These are phyloP conservation scores for Phaeomoniella chlamydospora DNA, from an alignment of 2,329 filamentous ascomycete genomes.

Conservation along the genomic window DNA sequence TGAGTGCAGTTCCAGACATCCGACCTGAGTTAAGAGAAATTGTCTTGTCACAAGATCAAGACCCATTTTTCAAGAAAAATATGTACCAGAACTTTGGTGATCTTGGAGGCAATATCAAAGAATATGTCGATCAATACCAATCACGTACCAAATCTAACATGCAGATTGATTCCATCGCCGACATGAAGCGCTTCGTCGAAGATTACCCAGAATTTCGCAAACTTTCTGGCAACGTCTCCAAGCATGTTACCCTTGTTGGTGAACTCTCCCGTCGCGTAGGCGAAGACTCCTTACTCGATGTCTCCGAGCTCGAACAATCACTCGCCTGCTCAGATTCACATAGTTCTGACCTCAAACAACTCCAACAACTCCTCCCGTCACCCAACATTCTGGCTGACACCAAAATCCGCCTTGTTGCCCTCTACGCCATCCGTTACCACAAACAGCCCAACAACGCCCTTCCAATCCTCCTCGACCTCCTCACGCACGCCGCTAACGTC, in stretches of 20 bases:
- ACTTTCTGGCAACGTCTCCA: slow-evolving; percentile 93
- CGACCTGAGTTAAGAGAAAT: slow-evolving; percentile 84
- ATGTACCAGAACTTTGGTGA: slow-evolving; percentile 98
- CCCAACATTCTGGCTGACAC: slow-evolving; percentile 62
- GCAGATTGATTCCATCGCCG: slow-evolving; percentile 90
- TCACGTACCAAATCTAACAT: slow-evolving; percentile 93
- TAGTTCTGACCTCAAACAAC: slow-evolving; percentile 72
- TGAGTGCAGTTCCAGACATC: slow-evolving; percentile 71
- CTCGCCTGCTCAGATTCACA: slow-evolving; percentile 96
- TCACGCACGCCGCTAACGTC: slow-evolving; percentile 71
- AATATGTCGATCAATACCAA: slow-evolving; percentile 97
- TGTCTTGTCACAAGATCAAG: slow-evolving; percentile 88
- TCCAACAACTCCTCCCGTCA: slow-evolving; percentile 76
- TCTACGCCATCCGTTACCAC: slow-evolving; percentile 90
- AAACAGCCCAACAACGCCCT: slow-evolving; percentile 74
- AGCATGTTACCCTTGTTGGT: slow-evolving; percentile 90
- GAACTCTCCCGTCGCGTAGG: slow-evolving; percentile 83
- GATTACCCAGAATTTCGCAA: slow-evolving; percentile 98
- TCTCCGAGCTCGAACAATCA: slow-evolving; percentile 93
- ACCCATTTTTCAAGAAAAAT: slow-evolving; percentile 98
- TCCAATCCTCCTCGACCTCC: slow-evolving; percentile 71
- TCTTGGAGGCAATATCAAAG: slow-evolving; percentile 88
- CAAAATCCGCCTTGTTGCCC: slow-evolving; percentile 77
- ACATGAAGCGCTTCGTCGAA: slow-evolving; percentile 99
- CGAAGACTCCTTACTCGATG: slow-evolving; percentile 77